Evolutionary conservation across 2,329 filamentous ascomycete species (phyloP).

Genomic region (Ophiosphaerella herpotricha): DNA sequence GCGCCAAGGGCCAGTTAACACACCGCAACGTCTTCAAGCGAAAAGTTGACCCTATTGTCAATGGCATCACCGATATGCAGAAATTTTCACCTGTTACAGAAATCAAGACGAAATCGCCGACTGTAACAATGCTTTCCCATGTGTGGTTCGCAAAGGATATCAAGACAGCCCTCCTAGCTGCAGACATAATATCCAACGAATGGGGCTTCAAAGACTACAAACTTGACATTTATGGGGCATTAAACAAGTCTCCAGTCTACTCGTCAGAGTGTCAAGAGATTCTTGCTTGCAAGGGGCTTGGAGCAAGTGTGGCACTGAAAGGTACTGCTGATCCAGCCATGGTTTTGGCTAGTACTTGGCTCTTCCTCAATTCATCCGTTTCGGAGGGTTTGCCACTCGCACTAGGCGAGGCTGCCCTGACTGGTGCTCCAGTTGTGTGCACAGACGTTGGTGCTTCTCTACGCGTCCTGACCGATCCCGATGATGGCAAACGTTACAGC

Average conservation of each 20-base stretch:
- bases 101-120: slow-evolving; percentile 63
- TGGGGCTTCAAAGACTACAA: slow-evolving; percentile 69
- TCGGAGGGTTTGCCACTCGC: slow-evolving; percentile 62
- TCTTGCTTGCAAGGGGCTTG: slow-evolving; percentile 60
- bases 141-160: slow-evolving; percentile 66
- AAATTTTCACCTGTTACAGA: slow-evolving; percentile 64
- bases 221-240: slow-evolving; percentile 66
- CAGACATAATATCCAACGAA: slow-evolving; percentile 68
- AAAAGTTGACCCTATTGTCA: slow-evolving; percentile 68
- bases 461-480: slow-evolving; percentile 60
- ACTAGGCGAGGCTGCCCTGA: slow-evolving; percentile 62
- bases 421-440: slow-evolving; percentile 60
- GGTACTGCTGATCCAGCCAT: slow-evolving; percentile 60
- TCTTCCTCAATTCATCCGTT: slow-evolving; percentile 60
- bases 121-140: slow-evolving; percentile 69
- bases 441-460: slow-evolving; percentile 62
- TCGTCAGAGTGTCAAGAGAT: slow-evolving; percentile 64
- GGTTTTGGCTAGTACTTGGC: slow-evolving; percentile 50
- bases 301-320: slow-evolving; percentile 56
- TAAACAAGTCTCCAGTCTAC: slow-evolving; percentile 66
- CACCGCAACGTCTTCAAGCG: slow-evolving; percentile 62
- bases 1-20: slow-evolving; percentile 60
- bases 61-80: slow-evolving; percentile 68
- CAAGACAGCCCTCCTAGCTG: slow-evolving; percentile 66
- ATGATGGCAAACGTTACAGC: slow-evolving; percentile 56